Conservation (phyloP, 192 early-diverging fungal genomes). For the Phlyctochytrium arcticum region DNA sequence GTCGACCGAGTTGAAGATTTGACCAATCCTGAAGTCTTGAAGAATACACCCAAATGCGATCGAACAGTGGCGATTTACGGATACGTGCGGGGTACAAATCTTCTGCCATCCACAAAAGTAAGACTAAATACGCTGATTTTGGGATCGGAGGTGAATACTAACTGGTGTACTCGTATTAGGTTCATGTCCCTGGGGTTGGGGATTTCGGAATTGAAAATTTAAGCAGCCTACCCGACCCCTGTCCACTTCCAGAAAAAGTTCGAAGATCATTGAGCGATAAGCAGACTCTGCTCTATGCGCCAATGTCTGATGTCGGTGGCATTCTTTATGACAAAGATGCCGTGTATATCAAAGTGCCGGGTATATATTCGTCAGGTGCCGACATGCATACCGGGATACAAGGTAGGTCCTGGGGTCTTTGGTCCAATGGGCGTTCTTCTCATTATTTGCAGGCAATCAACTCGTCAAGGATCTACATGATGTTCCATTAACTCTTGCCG, state of each 20-base stretch:
- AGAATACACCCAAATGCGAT: slow-evolving; percentile 78
- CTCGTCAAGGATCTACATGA: slow-evolving; percentile 94
- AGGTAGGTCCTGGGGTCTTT: too few relatives aligned
- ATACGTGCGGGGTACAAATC: slow-evolving; percentile 90
- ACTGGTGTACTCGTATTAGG: slow-evolving; percentile 18
- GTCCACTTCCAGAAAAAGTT: slow-evolving; percentile 94
- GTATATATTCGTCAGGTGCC: slow-evolving; percentile 72
- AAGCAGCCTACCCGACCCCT: slow-evolving; percentile 83
- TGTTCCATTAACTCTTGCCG: slow-evolving; percentile 65
- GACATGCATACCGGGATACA: too few relatives aligned
- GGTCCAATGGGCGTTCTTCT: too few relatives aligned
- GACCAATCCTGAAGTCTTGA: slow-evolving; percentile 84
- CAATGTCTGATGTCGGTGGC: slow-evolving; percentile 97
- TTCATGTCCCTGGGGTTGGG: slow-evolving; percentile 95
- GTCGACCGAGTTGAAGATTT: slow-evolving; percentile 95
- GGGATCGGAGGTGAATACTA: not conserved
- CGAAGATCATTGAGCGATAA: slow-evolving; percentile 86
- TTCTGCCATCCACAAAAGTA: slow-evolving; percentile 77
- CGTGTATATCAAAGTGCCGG: slow-evolving; percentile 95
- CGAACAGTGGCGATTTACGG: slow-evolving; percentile 93
- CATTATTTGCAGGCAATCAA: slow-evolving; percentile 81
- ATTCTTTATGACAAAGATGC: slow-evolving; percentile 99
- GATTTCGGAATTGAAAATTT: slow-evolving; percentile 78
- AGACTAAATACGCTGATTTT: not conserved
- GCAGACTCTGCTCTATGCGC: slow-evolving; percentile 94